phyloP scores from a whole-genome alignment of 78 protist genomes.

The Planoprotostelium fungivorum region DNA sequence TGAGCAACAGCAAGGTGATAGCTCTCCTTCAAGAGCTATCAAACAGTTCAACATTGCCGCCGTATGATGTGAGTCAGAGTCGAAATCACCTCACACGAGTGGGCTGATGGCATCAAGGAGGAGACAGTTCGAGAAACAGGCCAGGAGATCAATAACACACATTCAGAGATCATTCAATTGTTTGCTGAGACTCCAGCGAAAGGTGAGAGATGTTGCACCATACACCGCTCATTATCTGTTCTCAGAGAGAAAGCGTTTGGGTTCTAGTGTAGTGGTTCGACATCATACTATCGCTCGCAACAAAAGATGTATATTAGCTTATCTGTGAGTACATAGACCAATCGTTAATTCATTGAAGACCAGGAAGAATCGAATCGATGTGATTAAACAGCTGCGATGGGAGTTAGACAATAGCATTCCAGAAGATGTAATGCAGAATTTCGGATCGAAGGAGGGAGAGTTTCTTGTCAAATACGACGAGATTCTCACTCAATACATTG shows the following conservation, averaged over 20 bases:
- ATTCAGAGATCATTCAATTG: not conserved
- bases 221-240: not conserved
- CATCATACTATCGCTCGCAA: not conserved
- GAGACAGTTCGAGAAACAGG: not conserved
- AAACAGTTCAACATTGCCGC: not conserved
- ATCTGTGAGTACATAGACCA: not conserved
- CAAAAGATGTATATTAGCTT: not conserved
- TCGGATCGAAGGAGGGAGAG: not conserved
- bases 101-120: not conserved
- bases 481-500: not conserved
- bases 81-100: not conserved
- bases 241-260: not conserved
- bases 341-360: not conserved
- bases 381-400: not conserved
- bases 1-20: not conserved
- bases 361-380: not conserved
- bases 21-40: not conserved
- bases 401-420: not conserved
- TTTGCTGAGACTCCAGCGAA: not conserved
- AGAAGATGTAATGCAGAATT: not conserved
- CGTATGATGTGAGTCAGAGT: not conserved
- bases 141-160: not conserved
- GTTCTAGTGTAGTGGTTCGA: not conserved
- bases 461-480: not conserved
- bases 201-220: not conserved